Percentiles rank a stretch among this genome's conserved stretches.
These are phyloP conservation scores for Jamesozyma piceae DNA, from an alignment of 805 yeast genomes.

Conservation along the genomic window DNA sequence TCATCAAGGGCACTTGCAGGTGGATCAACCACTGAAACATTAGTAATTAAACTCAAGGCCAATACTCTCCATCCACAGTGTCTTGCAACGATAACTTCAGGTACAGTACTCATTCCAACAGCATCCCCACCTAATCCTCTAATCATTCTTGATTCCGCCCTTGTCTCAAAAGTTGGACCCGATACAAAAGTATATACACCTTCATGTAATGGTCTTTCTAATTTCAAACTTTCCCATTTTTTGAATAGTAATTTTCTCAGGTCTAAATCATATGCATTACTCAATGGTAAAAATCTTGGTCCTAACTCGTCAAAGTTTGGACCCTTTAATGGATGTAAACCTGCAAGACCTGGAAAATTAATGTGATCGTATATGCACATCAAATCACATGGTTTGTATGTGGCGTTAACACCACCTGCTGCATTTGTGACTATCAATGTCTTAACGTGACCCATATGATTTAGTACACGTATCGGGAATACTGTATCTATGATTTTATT, in stretches of 20 bases:
- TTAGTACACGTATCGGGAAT: slow-evolving; percentile 74
- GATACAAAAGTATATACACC: slow-evolving; percentile 79
- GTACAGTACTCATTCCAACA: slow-evolving; percentile 97
- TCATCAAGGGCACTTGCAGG: slow-evolving; percentile 60
- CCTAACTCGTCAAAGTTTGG: slow-evolving; percentile 74
- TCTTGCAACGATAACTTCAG: slow-evolving; percentile 88
- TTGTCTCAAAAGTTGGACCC: slow-evolving; percentile 89
- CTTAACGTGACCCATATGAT: slow-evolving; percentile 45
- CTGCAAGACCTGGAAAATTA: slow-evolving; percentile 85
- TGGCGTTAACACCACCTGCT: slow-evolving; percentile 76
- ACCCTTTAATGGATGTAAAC: slow-evolving; percentile 80
- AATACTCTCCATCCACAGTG: slow-evolving; percentile 76
- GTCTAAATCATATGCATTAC: slow-evolving; percentile 79
- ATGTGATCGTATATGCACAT: slow-evolving; percentile 88
- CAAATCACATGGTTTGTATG: slow-evolving; percentile 71
- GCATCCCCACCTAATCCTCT: slow-evolving; percentile 76
- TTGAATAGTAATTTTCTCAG: slow-evolving; percentile 54
- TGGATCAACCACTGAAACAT: slow-evolving; percentile 60
- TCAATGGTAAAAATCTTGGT: slow-evolving; percentile 76
- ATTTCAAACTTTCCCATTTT: slow-evolving; percentile 41
- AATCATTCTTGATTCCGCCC: slow-evolving; percentile 83
- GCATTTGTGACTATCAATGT: slow-evolving; percentile 85
- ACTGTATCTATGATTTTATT: slow-evolving; percentile 73
- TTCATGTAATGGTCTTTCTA: slow-evolving; percentile 61
- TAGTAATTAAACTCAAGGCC: slow-evolving; percentile 81